Percentiles rank a stretch among this genome's conserved stretches.
phyloP scores from a whole-genome alignment of 345 rosid genomes.

The Clarkia xantiana region DNA sequence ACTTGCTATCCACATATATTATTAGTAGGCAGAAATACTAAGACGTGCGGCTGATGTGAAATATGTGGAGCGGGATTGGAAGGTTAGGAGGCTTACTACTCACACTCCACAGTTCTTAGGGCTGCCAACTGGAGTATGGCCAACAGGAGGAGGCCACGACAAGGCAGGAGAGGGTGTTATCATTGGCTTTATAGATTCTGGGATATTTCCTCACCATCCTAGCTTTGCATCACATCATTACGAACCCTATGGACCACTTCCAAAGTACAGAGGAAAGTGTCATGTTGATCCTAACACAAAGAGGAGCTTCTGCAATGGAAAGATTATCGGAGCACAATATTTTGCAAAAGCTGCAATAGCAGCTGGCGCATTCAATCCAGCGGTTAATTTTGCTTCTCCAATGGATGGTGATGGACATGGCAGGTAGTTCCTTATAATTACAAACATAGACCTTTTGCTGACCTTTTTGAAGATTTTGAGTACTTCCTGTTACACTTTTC shows the following conservation, averaged over 20 bases:
- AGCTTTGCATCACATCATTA: conserved; percentile 58
- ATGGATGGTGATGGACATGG: conserved; percentile 99
- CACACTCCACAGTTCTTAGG: conserved; percentile 99
- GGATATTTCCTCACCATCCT: conserved; percentile 84
- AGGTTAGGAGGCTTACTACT: conserved; percentile 90
- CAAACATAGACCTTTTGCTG: background rate
- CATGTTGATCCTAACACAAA: conserved; percentile 70
- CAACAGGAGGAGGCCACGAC: conserved; percentile 92
- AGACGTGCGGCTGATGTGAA: conserved; percentile 66
- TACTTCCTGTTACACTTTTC: too few species aligned
- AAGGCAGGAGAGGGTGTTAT: conserved; percentile 92
- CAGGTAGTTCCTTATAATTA: conserved; percentile 33
- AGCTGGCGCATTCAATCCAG: conserved; percentile 80
- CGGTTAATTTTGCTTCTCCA: conserved; percentile 83
- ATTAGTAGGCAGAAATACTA: conserved; percentile 84
- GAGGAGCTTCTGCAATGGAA: conserved; percentile 68
- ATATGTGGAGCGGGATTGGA: conserved; percentile 91
- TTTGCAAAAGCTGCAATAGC: conserved; percentile 95
- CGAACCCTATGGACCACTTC: conserved; percentile 73
- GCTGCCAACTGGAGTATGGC: conserved; percentile 98
- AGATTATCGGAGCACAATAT: conserved; percentile 97
- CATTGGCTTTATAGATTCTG: conserved; percentile 92
- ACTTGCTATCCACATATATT: conserved; percentile 39
- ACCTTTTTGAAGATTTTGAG: too few species aligned
- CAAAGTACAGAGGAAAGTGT: conserved; percentile 84